Evolutionary conservation across 2,329 filamentous ascomycete species (phyloP).

Genomic region (Myriangium duriaei): DNA sequence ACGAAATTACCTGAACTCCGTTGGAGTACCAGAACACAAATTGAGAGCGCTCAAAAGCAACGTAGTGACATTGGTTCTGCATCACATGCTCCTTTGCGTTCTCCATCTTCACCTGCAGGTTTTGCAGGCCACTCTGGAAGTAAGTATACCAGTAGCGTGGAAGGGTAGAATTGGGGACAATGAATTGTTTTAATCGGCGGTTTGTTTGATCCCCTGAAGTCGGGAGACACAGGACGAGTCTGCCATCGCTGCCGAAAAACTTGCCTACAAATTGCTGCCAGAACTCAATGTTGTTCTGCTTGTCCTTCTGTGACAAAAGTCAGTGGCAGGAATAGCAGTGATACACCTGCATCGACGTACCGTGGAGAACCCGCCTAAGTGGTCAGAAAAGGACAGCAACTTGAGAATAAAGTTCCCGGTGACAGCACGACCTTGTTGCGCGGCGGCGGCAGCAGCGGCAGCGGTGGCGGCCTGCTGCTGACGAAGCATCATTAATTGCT

Average conservation of each 20-base stretch:
- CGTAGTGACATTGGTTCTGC: slow-evolving; percentile 53
- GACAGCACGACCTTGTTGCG: slow-evolving; percentile 15
- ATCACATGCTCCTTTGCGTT: slow-evolving; percentile 46
- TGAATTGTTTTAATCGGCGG: slow-evolving; percentile 25
- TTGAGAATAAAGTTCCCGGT: slow-evolving; percentile 38
- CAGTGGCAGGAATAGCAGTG: background rate
- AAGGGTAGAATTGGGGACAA: slow-evolving; percentile 43
- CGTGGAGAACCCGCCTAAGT: slow-evolving; percentile 39
- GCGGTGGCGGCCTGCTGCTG: slow-evolving; percentile 19
- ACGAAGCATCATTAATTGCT: slow-evolving; percentile 18
- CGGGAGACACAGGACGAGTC: slow-evolving; percentile 60
- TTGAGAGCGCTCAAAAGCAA: slow-evolving; percentile 64
- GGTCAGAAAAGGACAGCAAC: slow-evolving; percentile 44
- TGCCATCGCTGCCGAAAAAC: slow-evolving; percentile 68
- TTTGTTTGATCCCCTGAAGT: slow-evolving; percentile 34
- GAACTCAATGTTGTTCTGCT: slow-evolving; percentile 56
- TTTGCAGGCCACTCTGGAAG: slow-evolving; percentile 74
- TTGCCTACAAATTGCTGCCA: slow-evolving; percentile 70
- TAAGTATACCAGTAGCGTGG: slow-evolving; percentile 83
- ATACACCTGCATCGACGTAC: slow-evolving; percentile 2
- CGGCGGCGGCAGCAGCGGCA: slow-evolving; percentile 11
- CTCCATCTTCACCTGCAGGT: slow-evolving; percentile 76
- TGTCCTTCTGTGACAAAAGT: slow-evolving; percentile 27
- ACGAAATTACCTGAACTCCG: slow-evolving; percentile 63
- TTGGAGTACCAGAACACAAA: slow-evolving; percentile 84